These are phyloP conservation scores for Gaertneriomyces sp. DNA, from an alignment of 192 early-diverging fungal genomes.

Conservation along the genomic window DNA sequence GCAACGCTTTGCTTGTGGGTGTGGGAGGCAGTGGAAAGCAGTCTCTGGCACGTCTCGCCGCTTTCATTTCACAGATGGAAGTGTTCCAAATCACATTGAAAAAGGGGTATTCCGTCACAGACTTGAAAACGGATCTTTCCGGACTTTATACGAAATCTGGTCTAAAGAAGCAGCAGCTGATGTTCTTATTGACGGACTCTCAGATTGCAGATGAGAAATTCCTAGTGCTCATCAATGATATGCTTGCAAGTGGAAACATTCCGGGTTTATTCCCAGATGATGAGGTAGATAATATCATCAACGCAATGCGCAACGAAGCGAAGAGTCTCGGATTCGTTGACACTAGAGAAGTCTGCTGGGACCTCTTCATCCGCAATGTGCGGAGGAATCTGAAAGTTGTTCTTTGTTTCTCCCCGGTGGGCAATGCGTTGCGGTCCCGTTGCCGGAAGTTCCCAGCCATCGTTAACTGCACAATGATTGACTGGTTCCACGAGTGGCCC, in stretches of 20 bases:
- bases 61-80: conserved; percentile 64
- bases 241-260: conserved; percentile 63
- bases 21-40: conserved; percentile 65
- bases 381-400: conserved; percentile 60
- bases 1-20: conserved; percentile 62
- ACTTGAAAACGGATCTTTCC: conserved; percentile 57
- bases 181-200: conserved; percentile 61
- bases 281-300: conserved; percentile 63
- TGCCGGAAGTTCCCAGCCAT: conserved; percentile 65
- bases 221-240: conserved; percentile 61
- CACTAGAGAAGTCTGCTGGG: conserved; percentile 64
- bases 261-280: conserved; percentile 67
- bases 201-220: conserved; percentile 68
- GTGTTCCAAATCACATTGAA: conserved; percentile 65
- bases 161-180: conserved; percentile 58
- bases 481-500: conserved; percentile 65
- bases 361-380: conserved; percentile 57
- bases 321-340: conserved; percentile 59
- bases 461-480: conserved; percentile 57
- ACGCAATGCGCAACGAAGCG: conserved; percentile 60
- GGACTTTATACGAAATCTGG: conserved; percentile 58
- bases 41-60: conserved; percentile 55
- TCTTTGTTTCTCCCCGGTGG: conserved; percentile 64
- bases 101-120: conserved; percentile 58
- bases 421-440: conserved; percentile 55